Conservation (phyloP, 306 rosid species). For the Cucumis melo region DNA sequence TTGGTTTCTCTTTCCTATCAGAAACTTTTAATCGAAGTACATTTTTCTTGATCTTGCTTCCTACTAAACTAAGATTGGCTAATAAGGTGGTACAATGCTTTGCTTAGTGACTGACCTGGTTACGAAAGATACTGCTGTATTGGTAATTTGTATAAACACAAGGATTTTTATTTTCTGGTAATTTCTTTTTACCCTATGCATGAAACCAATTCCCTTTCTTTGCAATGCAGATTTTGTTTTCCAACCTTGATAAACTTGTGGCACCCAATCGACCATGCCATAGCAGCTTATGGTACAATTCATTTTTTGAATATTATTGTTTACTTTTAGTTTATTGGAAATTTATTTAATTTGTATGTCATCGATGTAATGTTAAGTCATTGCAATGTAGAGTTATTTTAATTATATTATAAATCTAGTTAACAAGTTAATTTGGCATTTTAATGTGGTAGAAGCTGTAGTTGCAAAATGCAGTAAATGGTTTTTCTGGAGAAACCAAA, state of each 20-base stretch:
- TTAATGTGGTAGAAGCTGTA: background rate
- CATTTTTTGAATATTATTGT: background rate
- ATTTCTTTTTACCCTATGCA: background rate
- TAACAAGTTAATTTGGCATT: background rate
- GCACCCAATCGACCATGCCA: constrained; percentile 27
- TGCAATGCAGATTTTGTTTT: constrained; percentile 17
- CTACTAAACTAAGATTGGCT: background rate
- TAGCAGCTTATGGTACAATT: constrained; percentile 22
- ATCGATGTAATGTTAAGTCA: background rate
- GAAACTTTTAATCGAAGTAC: background rate
- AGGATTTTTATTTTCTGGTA: background rate
- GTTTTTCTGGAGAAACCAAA: background rate
- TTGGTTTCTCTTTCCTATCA: background rate
- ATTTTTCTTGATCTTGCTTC: background rate
- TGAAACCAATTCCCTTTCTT: background rate
- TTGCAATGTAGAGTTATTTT: background rate
- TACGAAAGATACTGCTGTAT: background rate
- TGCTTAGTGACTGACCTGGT: background rate
- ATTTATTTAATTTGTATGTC: background rate
- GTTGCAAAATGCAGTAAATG: background rate
- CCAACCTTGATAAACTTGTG: constrained; percentile 21
- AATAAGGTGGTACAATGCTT: background rate
- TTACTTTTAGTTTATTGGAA: background rate
- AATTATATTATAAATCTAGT: background rate
- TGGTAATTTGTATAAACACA: background rate